phyloP scores from a whole-genome alignment of 345 rosid species.

The Firmiana major region DNA sequence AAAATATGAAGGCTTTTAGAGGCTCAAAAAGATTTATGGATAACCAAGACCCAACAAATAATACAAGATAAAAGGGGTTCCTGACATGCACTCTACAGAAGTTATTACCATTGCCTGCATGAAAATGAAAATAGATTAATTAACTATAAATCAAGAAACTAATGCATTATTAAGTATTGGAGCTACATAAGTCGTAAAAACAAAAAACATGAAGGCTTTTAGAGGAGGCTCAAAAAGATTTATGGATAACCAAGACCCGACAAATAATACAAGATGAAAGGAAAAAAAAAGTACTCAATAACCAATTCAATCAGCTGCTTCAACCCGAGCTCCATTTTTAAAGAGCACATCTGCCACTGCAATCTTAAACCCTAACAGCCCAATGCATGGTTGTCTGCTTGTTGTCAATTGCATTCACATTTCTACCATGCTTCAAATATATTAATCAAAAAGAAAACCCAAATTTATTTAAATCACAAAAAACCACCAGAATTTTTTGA shows the following conservation, averaged over 20 bases:
- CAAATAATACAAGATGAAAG: not conserved
- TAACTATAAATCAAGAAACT: not conserved
- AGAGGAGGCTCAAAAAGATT: not conserved
- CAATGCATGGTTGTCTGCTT: conserved; percentile 84
- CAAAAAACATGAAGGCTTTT: too few species aligned
- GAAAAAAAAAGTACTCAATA: conserved; percentile 47
- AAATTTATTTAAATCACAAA: too few species aligned
- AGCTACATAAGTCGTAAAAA: not conserved
- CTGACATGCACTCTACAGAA: conserved; percentile 2
- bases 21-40: not conserved
- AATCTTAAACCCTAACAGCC: too few species aligned
- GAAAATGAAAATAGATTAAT: too few species aligned
- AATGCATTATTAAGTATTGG: not conserved
- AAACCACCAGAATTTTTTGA: too few species aligned
- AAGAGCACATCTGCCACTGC: too few species aligned
- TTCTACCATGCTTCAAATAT: too few species aligned
- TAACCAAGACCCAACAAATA: not conserved
- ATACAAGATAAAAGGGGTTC: not conserved
- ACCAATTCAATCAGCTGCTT: conserved; percentile 64
- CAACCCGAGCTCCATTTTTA: conserved; percentile 70
- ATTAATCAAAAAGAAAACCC: too few species aligned
- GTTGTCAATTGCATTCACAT: conserved; percentile 64
- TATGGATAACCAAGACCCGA: not conserved
- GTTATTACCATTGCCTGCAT: not conserved
- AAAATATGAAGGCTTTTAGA: not conserved